Evolutionary conservation across 73 alveolate species (phyloP), one percentile per base, ranked within the genome.

Genomic region (Effrenium voratum): DNA sequence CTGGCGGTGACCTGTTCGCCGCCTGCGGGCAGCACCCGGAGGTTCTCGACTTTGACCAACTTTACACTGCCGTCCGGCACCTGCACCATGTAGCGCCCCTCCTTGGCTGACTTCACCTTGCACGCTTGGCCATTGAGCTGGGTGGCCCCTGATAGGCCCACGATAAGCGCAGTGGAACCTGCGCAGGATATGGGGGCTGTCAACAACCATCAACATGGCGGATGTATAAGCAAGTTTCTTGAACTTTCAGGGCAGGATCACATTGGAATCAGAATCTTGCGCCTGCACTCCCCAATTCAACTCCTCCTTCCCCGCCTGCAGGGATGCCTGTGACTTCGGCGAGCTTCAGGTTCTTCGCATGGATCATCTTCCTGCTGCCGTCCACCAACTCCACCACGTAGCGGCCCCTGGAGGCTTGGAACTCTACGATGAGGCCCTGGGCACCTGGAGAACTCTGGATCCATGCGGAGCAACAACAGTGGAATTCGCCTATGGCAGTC

Each of bases 321-420:
- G n/a, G 28, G 2, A 5, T 24, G 70, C 70, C 16, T 57, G 70
- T 24, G 70, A 22, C 70, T 32, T 45, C 19, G 34, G 13, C 5
- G 41, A 19, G 16, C 38, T 52, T 30, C 73, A 81, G 34, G 49
- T 81, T 81, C 47, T 81, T 81, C 44, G 43, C 66, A 36, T 81
- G 91, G 49, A 81, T 81, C 73, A 81, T 34, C 34, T 81, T 81
- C 34, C 91, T 26, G 46, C 66, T 40, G 30, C 91, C 91, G 55
- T 81, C 47, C n/a, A 49, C 70, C 12, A 81, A 47, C 91, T 81
- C 91, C 19, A 81, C 91, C 30, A 47, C 49, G 15, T 81, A 81
- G 22, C 91, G 66, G 5, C n/a, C 49, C n/a, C 34, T 81, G 49
- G 45, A 46, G 32, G 91, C 70, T 49, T 77, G 88, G 43, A 44